phyloP scores from a whole-genome alignment of 2,329 filamentous ascomycete genomes.

The Paecilomyces niveus region DNA sequence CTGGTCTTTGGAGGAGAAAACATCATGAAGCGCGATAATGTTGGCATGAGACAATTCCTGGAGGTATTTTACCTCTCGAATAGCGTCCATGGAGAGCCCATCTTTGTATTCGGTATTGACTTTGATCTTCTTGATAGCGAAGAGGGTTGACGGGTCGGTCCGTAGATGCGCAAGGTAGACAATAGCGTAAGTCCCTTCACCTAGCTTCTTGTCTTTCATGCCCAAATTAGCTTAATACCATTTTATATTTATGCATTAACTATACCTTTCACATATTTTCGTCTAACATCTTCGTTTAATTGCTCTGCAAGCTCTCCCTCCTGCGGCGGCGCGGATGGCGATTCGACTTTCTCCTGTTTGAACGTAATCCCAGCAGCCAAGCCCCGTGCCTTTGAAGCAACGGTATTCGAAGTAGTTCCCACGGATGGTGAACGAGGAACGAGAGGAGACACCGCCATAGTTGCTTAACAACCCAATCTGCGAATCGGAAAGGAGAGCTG shows the following conservation, averaged over 20 bases:
- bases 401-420: constrained; percentile 23
- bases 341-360: constrained; percentile 7
- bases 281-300: constrained; percentile 72
- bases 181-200: constrained; percentile 93
- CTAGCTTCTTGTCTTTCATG: constrained; percentile 70
- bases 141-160: constrained; percentile 61
- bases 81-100: constrained; percentile 86
- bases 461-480: not conserved
- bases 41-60: constrained; percentile 93
- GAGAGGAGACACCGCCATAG: constrained; percentile 39
- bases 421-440: constrained; percentile 29
- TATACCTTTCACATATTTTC: constrained; percentile 81
- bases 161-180: constrained; percentile 84
- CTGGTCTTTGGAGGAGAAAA: constrained; percentile 93
- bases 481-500: not conserved
- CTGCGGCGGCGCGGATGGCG: constrained; percentile 11
- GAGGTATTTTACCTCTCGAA: constrained; percentile 91
- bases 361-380: constrained; percentile 22
- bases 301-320: constrained; percentile 56
- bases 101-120: constrained; percentile 62
- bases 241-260: not conserved
- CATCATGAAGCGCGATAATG: constrained; percentile 84
- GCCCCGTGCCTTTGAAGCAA: constrained; percentile 26
- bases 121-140: constrained; percentile 60
- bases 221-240: not conserved